Conservation (phyloP, 371 early-diverging fungal genomes). For the Mucor mucedo region DNA sequence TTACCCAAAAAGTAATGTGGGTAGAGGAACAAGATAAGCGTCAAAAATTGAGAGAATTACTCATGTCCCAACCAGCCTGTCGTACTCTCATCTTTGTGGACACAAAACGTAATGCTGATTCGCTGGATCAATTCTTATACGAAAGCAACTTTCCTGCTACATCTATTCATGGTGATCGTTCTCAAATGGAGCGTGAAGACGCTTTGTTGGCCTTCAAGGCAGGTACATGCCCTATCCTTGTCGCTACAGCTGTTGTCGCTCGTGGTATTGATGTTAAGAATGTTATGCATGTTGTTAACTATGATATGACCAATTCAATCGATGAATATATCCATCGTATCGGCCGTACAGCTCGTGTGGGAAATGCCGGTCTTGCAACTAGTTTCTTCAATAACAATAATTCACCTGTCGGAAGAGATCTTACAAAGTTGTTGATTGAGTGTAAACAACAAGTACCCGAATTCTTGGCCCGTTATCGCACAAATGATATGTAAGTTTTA, state of each 20-base stretch:
- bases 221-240: slow-evolving; percentile 79
- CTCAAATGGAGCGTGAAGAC: slow-evolving; percentile 82
- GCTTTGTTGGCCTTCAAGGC: slow-evolving; percentile 77
- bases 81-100: slow-evolving; percentile 84
- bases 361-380: slow-evolving; percentile 76
- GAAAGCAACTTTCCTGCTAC: slow-evolving; percentile 67
- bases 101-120: slow-evolving; percentile 81
- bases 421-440: slow-evolving; percentile 82
- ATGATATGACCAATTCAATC: slow-evolving; percentile 76
- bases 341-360: slow-evolving; percentile 80
- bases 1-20: slow-evolving; percentile 52
- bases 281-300: slow-evolving; percentile 88
- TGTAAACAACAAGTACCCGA: slow-evolving; percentile 82
- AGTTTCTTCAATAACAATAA: slow-evolving; percentile 70
- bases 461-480: slow-evolving; percentile 59
- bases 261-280: slow-evolving; percentile 90
- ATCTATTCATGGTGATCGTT: slow-evolving; percentile 81
- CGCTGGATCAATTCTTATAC: slow-evolving; percentile 76
- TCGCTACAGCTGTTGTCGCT: slow-evolving; percentile 94
- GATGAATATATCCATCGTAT: slow-evolving; percentile 90
- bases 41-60: slow-evolving; percentile 30
- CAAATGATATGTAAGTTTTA: slow-evolving; percentile 26
- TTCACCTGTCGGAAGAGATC: slow-evolving; percentile 55
- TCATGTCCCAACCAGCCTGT: slow-evolving; percentile 49
- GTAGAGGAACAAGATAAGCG: slow-evolving; percentile 60